Percentiles rank a stretch among this genome's conserved stretches.
phyloP scores from a whole-genome alignment of 331 rosid genomes.

The Quercus phellos region DNA sequence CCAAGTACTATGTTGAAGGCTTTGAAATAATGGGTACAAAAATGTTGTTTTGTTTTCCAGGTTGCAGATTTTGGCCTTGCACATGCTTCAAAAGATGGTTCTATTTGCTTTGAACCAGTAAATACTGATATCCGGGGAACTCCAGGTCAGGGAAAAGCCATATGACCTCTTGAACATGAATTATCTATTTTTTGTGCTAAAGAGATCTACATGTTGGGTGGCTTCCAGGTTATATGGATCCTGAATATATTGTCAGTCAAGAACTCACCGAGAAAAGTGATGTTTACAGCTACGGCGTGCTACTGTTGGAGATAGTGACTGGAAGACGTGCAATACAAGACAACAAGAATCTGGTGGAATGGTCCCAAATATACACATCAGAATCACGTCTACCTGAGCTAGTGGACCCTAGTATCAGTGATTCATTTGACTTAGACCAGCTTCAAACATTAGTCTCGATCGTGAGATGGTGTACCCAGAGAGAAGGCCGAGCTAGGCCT shows the following conservation, averaged over 20 bases:
- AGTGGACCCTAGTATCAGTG: constrained; percentile 68
- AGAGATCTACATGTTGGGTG: constrained; percentile 22
- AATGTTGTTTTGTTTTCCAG: constrained; percentile 36
- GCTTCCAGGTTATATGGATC: constrained; percentile 95
- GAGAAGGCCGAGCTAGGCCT: constrained; percentile 82
- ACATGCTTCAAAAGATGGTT: constrained; percentile 85
- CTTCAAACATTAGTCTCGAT: constrained; percentile 68
- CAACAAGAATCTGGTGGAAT: constrained; percentile 73
- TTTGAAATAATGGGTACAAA: constrained; percentile 6
- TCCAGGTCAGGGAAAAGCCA: constrained; percentile 52
- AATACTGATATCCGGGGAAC: constrained; percentile 88
- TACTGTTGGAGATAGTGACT: constrained; percentile 76
- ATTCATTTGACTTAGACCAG: constrained; percentile 73
- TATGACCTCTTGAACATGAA: constrained; percentile 1
- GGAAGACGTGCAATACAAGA: constrained; percentile 81
- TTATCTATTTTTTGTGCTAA: constrained; percentile 7
- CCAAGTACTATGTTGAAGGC: constrained; percentile 4
- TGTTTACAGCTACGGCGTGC: constrained; percentile 87
- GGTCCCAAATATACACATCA: constrained; percentile 68
- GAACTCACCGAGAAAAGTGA: constrained; percentile 96
- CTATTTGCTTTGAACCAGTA: constrained; percentile 74
- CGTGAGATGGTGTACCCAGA: constrained; percentile 89
- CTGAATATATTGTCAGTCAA: constrained; percentile 89
- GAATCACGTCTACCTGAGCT: constrained; percentile 67
- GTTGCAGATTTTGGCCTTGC: constrained; percentile 98